These are phyloP conservation scores for Scenedesmus sp. DNA, from an alignment of 163 green algal species.

Conservation along the genomic window DNA sequence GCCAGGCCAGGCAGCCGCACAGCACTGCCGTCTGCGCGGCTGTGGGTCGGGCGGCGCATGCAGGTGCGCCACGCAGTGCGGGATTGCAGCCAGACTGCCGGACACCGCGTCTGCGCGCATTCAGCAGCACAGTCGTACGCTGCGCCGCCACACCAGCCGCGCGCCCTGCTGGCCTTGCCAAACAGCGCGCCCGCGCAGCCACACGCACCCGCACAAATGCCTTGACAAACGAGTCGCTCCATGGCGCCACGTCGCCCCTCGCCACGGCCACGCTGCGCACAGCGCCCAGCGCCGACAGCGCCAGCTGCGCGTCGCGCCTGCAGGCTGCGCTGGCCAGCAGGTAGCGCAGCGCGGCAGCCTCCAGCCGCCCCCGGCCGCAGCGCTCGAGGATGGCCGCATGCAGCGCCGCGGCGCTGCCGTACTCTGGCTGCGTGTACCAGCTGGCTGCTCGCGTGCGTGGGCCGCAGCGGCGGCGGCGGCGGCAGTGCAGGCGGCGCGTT, in stretches of 20 bases:
- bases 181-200: too few relatives aligned
- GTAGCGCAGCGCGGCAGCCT: not conserved
- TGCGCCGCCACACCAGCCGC: too few relatives aligned
- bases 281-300: conserved; percentile 7
- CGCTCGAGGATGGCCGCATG: conserved; percentile 19
- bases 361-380: not conserved
- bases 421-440: conserved; percentile 5
- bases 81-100: not conserved
- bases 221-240: conserved; percentile 12
- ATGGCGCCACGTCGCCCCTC: conserved; percentile 2
- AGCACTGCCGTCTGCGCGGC: not conserved
- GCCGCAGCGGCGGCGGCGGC: too few relatives aligned
- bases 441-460: not conserved
- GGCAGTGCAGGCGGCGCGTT: not conserved
- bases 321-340: not conserved
- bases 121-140: too few relatives aligned
- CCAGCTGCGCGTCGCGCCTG: not conserved
- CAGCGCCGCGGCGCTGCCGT: not conserved
- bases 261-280: conserved; percentile 13
- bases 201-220: conserved; percentile 35
- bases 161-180: too few relatives aligned
- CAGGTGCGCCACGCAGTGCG: conserved; percentile 11
- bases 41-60: conserved; percentile 18
- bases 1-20: too few relatives aligned
- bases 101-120: too few relatives aligned